These are phyloP conservation scores for Ilyonectria destructans DNA, from an alignment of 2,329 filamentous ascomycete genomes.

Conservation along the genomic window DNA sequence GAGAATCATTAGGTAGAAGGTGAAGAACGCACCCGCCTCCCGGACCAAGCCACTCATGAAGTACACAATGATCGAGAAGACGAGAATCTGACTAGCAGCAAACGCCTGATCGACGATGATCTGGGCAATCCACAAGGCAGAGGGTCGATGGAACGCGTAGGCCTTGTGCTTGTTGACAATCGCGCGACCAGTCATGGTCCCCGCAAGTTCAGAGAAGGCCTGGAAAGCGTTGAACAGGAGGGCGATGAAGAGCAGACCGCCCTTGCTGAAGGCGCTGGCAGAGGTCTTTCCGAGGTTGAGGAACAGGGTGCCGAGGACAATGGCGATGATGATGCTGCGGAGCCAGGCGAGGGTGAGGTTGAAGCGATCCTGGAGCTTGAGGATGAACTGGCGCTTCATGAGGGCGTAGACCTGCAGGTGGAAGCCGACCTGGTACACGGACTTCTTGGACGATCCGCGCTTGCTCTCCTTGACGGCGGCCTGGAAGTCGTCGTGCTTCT, in stretches of 20 bases:
- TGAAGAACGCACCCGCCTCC: conserved; percentile 85
- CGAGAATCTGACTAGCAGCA: conserved; percentile 77
- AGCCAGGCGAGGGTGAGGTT: conserved; percentile 82
- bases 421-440: conserved; percentile 88
- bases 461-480: conserved; percentile 85
- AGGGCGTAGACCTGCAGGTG: conserved; percentile 87
- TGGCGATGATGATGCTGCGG: conserved; percentile 79
- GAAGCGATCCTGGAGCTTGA: conserved; percentile 90
- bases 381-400: conserved; percentile 86
- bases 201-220: conserved; percentile 83
- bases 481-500: conserved; percentile 83
- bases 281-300: conserved; percentile 77
- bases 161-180: conserved; percentile 90
- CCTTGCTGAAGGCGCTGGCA: conserved; percentile 84
- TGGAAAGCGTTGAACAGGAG: conserved; percentile 92
- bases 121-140: conserved; percentile 87
- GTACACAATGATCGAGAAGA: conserved; percentile 84
- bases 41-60: conserved; percentile 81
- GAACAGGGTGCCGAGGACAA: conserved; percentile 87
- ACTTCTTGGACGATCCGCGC: conserved; percentile 80
- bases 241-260: conserved; percentile 85
- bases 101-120: conserved; percentile 86
- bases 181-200: conserved; percentile 82
- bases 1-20: conserved; percentile 80
- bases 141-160: conserved; percentile 87